A percentile compares a stretch with the other conserved stretches of the same genome.
Conservation (phyloP, 129 eudicot genomes). For the Logfia minima region DNA sequence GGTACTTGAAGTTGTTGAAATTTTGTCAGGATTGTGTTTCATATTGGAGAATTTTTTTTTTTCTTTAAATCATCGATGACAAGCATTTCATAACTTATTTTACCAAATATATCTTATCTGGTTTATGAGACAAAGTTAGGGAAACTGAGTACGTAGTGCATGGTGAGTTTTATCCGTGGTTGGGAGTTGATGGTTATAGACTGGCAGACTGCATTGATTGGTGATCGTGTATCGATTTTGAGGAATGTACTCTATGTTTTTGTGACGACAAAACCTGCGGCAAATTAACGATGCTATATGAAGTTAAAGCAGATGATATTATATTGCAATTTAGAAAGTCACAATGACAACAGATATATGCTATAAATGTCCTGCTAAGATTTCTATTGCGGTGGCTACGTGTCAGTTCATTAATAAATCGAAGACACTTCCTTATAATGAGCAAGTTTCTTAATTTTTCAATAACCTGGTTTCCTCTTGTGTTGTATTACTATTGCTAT, state of each 20-base stretch:
- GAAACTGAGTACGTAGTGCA: not conserved
- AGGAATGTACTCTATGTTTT: not conserved
- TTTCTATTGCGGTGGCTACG: not conserved
- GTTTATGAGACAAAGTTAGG: not conserved
- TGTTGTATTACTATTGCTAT: not conserved
- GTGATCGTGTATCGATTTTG: not conserved
- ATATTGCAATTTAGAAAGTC: not conserved
- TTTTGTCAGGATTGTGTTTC: too few relatives aligned
- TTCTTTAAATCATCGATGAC: too few relatives aligned
- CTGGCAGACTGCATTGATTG: not conserved
- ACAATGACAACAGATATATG: not conserved
- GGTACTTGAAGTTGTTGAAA: too few relatives aligned
- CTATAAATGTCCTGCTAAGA: not conserved
- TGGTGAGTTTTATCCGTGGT: not conserved
- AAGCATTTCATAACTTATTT: too few relatives aligned
- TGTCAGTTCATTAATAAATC: not conserved
- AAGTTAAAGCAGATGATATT: not conserved
- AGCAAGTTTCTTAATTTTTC: not conserved
- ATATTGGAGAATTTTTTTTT: too few relatives aligned
- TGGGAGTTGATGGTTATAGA: not conserved
- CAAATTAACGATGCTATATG: not conserved
- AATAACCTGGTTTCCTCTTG: not conserved
- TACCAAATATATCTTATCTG: not conserved
- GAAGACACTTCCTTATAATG: not conserved
- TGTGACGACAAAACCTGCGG: too few relatives aligned